phyloP scores from a whole-genome alignment of 2,329 filamentous ascomycete species.

The Fonsecaea monophora region DNA sequence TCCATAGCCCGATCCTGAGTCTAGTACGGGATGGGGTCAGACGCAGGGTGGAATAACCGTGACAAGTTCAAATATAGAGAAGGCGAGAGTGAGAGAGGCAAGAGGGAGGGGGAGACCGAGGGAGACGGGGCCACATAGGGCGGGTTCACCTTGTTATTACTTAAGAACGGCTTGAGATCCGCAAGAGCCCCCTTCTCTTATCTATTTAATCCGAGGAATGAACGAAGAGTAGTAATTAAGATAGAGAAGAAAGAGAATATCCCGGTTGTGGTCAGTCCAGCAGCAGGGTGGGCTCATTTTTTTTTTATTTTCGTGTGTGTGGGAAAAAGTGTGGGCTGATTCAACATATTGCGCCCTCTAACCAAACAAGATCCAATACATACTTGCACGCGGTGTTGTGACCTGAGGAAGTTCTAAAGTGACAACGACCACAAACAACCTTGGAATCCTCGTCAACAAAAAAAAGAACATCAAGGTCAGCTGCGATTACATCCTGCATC shows the following conservation, averaged over 20 bases:
- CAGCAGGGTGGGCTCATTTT: neutral
- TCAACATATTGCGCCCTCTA: neutral
- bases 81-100: neutral
- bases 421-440: no score
- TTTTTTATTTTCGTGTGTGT: no score
- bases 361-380: neutral
- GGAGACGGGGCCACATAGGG: neutral
- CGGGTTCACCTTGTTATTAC: neutral
- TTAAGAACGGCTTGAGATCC: constrained; percentile 13
- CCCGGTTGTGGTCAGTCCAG: constrained; percentile 5
- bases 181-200: neutral
- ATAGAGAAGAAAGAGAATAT: neutral
- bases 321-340: neutral
- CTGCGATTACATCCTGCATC: neutral
- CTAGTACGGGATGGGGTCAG: neutral
- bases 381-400: neutral
- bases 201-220: neutral
- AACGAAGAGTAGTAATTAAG: neutral
- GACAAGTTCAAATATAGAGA: neutral
- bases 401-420: neutral
- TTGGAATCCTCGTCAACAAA: neutral
- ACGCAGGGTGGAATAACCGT: neutral
- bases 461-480: constrained; percentile 1
- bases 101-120: neutral
- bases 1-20: neutral